Evolutionary conservation across 2,329 filamentous ascomycete genomes (phyloP).

Genomic region (Raffaelea albimanens): DNA sequence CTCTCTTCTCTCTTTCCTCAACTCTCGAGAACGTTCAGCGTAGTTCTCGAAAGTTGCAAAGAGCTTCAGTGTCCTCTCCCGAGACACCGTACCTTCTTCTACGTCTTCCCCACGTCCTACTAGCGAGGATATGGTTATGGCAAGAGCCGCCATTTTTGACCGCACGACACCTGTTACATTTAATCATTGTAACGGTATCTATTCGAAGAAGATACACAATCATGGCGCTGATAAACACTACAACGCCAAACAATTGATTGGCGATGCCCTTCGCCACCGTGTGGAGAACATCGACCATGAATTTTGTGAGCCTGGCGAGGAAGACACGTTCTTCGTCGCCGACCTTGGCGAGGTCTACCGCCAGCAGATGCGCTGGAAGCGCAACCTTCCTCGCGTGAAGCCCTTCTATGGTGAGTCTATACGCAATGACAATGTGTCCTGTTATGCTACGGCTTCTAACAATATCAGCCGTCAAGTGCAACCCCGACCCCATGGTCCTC

Average conservation of each 20-base stretch:
- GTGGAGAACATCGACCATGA: conserved; percentile 80
- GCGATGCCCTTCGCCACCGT: conserved; percentile 75
- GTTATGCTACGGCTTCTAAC: background rate
- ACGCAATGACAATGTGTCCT: no score
- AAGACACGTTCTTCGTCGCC: conserved; percentile 97
- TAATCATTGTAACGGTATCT: conserved; percentile 35
- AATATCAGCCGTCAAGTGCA: conserved; percentile 98
- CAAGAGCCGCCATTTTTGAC: conserved; percentile 46
- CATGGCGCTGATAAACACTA: conserved; percentile 27
- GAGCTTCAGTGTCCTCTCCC: no score
- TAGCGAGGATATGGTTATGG: conserved; percentile 52
- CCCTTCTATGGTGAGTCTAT: conserved; percentile 79
- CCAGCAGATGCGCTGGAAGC: conserved; percentile 97
- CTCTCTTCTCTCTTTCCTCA: conserved; percentile 1
- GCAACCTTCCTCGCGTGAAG: conserved; percentile 82
- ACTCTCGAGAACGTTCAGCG: no score
- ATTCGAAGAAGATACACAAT: conserved; percentile 32
- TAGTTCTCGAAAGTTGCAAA: no score
- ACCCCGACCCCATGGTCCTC: conserved; percentile 84
- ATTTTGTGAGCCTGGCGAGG: conserved; percentile 80
- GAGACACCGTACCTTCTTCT: background rate
- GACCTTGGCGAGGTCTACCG: conserved; percentile 98
- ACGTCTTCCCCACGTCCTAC: conserved; percentile 3
- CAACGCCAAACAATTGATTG: conserved; percentile 67
- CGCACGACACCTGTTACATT: conserved; percentile 41